Percentiles rank a stretch among this genome's conserved stretches.
Conservation (phyloP, 371 early-diverging fungal genomes). For the Rhizomucor miehei region DNA sequence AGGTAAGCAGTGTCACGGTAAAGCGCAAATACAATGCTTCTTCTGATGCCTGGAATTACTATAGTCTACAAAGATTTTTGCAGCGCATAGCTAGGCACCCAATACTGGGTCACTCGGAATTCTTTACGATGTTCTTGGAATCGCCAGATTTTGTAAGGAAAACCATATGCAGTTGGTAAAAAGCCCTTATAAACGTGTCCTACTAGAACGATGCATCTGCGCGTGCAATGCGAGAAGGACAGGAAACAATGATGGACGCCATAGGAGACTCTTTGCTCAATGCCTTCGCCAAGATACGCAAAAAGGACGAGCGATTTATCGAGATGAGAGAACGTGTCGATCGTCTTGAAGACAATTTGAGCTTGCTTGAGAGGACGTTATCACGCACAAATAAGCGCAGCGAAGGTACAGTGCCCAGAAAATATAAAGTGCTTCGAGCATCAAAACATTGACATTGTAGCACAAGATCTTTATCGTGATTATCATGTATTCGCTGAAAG, state of each 20-base stretch:
- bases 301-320: constrained; percentile 82
- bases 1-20: constrained; percentile 11
- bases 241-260: constrained; percentile 77
- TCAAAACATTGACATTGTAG: background rate
- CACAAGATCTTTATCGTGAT: constrained; percentile 69
- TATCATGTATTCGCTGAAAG: constrained; percentile 77
- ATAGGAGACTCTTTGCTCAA: constrained; percentile 88
- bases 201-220: constrained; percentile 54
- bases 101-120: constrained; percentile 64
- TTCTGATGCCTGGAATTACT: background rate
- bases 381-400: constrained; percentile 74
- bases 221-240: constrained; percentile 46
- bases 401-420: constrained; percentile 38
- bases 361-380: constrained; percentile 73
- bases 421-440: background rate
- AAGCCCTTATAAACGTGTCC: background rate
- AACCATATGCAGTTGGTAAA: background rate
- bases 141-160: constrained; percentile 67
- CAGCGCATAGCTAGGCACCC: constrained; percentile 87
- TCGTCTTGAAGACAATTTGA: constrained; percentile 82
- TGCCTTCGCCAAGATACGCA: constrained; percentile 87
- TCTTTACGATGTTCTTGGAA: constrained; percentile 79
- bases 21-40: background rate
- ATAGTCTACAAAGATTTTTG: constrained; percentile 75
- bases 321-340: constrained; percentile 78